Evolutionary conservation across 1,139 yeast species (phyloP), one percentile per base, ranked within the genome.

Genomic region (Taiozyma sp.): DNA sequence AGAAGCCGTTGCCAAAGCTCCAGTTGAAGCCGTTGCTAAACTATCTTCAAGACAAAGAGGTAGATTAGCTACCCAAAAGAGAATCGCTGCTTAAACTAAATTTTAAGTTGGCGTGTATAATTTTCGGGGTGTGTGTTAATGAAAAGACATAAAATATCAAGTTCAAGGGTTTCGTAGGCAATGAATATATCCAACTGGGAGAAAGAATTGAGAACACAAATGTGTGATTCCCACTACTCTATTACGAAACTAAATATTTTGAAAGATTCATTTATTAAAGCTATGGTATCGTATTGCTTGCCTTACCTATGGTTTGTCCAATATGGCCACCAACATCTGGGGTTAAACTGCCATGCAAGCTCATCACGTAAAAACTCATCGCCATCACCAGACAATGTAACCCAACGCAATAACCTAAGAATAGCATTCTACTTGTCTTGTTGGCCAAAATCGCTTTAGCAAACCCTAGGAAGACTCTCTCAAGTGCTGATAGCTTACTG

Each of bases 1-100:
- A 68, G 98, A 91, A 79, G 83, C 81, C 72, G 92, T 93, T 74
- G 92, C 87, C 72, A 93, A 93, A 87, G 92, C 98, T 70, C 77
- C 80, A 70, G 97, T 92, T 69, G 79, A 81, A 73, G 81, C 86
- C 79, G 83, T 81, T 74, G 83, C 82, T 70, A 86, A 90, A 81
- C 80, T 84, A 70, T 81, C 84, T 78, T 75, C 92, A 68, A 89
- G 96, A 86, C 96, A 90, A 82, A 85, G 82, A 78, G 97, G 96
- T 77, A 87, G 95, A 81, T 79, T 86, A 71, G 84, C 91, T 72
- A 73, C 89, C 74, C 92, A 86, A 81, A 87, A 88, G 85, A 79
- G 82, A 70, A 74, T 79, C 65, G 67, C 84, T 68, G 80, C 81
- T 71, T 72, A 70, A 69, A 57, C 54, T 41, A 43, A 36, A 36